These are phyloP conservation scores for Ceratorhiza oryzae-sativae DNA, from an alignment of 1,284 basidiomycete species.

Conservation along the genomic window DNA sequence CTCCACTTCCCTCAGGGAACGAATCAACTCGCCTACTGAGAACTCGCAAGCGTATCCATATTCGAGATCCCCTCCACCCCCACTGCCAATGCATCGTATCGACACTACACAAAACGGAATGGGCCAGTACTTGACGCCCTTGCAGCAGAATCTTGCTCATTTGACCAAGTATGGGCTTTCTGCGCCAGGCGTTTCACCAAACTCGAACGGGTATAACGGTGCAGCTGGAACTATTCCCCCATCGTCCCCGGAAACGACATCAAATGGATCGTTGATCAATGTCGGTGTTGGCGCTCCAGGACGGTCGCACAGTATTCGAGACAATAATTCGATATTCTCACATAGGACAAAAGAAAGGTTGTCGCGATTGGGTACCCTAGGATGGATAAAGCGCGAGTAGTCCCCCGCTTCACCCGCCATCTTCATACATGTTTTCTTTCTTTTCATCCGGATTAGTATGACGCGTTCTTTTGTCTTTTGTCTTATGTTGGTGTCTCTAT, in stretches of 20 bases:
- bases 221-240: background rate
- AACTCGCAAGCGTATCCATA: background rate
- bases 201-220: constrained; percentile 17
- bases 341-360: constrained; percentile 33
- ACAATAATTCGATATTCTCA: constrained; percentile 26
- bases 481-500: background rate
- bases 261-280: constrained; percentile 27
- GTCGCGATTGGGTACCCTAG: constrained; percentile 21
- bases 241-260: constrained; percentile 22
- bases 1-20: constrained; percentile 27
- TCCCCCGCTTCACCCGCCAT: background rate
- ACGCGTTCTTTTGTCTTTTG: constrained; percentile 3
- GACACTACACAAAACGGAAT: background rate
- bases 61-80: constrained; percentile 18
- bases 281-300: constrained; percentile 14
- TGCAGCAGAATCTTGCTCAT: constrained; percentile 78
- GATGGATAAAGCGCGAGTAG: constrained; percentile 33
- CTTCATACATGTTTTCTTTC: background rate
- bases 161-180: constrained; percentile 80
- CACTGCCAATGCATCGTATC: background rate
- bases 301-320: constrained; percentile 22
- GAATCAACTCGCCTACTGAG: constrained; percentile 34
- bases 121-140: constrained; percentile 63
- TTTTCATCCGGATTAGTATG: constrained; percentile 9
- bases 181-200: constrained; percentile 62